Conservation (phyloP, 306 rosid species). For the Ormosia semicastrata region DNA sequence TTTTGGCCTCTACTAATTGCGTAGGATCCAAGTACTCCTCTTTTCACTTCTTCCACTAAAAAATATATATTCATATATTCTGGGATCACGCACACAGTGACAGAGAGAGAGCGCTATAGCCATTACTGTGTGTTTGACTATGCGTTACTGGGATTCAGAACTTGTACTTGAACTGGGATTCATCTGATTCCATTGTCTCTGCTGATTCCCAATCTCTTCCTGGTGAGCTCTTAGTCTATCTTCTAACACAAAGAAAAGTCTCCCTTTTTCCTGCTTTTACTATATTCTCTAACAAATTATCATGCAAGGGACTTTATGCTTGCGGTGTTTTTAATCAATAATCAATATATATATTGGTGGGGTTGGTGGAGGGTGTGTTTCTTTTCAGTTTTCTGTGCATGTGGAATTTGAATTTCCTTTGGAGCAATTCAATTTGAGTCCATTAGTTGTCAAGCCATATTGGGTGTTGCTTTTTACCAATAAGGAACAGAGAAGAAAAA, state of each 20-base stretch:
- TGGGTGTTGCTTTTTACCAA: constrained; percentile 15
- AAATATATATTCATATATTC: not conserved
- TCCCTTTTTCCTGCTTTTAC: constrained; percentile 5
- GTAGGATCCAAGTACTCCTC: constrained; percentile 57
- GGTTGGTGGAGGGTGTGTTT: constrained; percentile 28
- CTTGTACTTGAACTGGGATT: constrained; percentile 57
- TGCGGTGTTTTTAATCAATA: constrained; percentile 35
- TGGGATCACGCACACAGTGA: not conserved
- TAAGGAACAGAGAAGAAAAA: not conserved
- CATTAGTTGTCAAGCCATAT: not conserved
- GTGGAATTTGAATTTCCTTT: constrained; percentile 34
- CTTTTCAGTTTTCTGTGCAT: not conserved
- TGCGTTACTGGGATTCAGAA: constrained; percentile 40
- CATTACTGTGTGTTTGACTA: constrained; percentile 43
- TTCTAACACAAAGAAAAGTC: not conserved
- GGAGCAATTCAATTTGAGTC: constrained; percentile 32
- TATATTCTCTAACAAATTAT: constrained; percentile 22
- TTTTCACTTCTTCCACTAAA: constrained; percentile 30
- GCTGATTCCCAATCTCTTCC: constrained; percentile 40
- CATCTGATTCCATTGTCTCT: constrained; percentile 40
- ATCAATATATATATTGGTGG: constrained; percentile 22
- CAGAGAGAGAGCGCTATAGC: constrained; percentile 1
- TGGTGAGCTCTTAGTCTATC: constrained; percentile 39
- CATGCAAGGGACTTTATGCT: constrained; percentile 16
- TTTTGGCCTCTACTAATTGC: constrained; percentile 47